These are phyloP conservation scores for Dactylellina parvicollis DNA, from an alignment of 2,329 filamentous ascomycete species.

Conservation along the genomic window DNA sequence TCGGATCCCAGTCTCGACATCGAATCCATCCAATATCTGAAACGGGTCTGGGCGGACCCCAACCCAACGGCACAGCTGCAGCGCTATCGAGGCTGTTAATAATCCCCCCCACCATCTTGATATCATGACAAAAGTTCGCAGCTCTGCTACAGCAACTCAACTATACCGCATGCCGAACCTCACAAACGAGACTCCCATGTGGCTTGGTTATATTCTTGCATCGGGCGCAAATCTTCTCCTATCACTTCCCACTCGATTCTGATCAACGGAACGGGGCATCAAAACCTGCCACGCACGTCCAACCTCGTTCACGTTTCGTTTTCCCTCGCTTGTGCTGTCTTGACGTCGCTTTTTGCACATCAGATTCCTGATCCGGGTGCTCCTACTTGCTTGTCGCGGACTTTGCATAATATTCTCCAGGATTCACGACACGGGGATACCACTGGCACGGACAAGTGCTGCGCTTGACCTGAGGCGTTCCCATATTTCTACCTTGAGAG, in stretches of 20 bases:
- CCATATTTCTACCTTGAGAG: not conserved
- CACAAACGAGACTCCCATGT: constrained; percentile 6
- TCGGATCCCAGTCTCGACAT: constrained; percentile 44
- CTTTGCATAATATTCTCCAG: not conserved
- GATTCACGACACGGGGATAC: no score
- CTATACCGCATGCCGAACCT: not conserved
- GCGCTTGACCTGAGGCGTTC: not conserved
- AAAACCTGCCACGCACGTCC: not conserved
- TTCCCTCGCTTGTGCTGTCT: constrained; percentile 15
- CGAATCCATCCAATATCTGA: constrained; percentile 52
- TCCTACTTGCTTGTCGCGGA: not conserved
- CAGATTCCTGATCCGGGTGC: constrained; percentile 1
- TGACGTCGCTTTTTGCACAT: constrained; percentile 17
- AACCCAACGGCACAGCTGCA: constrained; percentile 49
- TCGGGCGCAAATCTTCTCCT: not conserved
- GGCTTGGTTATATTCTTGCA: constrained; percentile 9
- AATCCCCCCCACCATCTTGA: constrained; percentile 27
- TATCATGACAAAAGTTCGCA: constrained; percentile 23
- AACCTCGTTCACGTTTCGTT: not conserved
- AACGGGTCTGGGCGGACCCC: constrained; percentile 48
- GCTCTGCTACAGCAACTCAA: no score
- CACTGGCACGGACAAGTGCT: no score
- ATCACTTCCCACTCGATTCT: constrained; percentile 3
- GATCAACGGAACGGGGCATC: constrained; percentile 1
- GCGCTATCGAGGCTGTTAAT: constrained; percentile 42